A percentile compares a stretch with the other conserved stretches of the same genome.
Conservation (phyloP, 1,284 basidiomycete genomes). For the Vanrija humicola region DNA sequence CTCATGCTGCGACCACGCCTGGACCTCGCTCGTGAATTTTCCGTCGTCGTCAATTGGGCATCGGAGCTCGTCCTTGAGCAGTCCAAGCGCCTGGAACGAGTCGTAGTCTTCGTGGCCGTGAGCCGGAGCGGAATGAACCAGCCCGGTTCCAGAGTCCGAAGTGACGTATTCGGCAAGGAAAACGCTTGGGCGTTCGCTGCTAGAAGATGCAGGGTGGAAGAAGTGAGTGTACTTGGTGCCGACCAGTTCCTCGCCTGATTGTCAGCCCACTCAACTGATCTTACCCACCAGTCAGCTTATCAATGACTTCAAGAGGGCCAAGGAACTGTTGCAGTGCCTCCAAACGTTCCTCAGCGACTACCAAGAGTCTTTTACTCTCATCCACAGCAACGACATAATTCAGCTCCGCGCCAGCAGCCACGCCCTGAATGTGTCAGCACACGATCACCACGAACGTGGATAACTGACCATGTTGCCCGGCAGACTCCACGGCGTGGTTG, state of each 20-base stretch:
- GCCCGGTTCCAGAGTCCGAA: conserved; percentile 83
- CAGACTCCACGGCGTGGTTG: conserved; percentile 96
- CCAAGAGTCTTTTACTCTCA: conserved; percentile 48
- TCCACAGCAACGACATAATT: conserved; percentile 62
- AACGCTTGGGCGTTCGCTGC: conserved; percentile 54
- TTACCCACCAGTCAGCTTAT: conserved; percentile 55
- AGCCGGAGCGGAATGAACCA: conserved; percentile 93
- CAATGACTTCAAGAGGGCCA: conserved; percentile 55
- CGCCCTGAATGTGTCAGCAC: conserved; percentile 58
- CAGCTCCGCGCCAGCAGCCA: conserved; percentile 74
- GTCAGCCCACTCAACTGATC: not conserved
- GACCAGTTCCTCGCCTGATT: conserved; percentile 61
- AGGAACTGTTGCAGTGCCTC: conserved; percentile 56
- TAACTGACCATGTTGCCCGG: conserved; percentile 83
- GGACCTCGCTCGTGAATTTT: conserved; percentile 60
- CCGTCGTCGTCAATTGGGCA: conserved; percentile 85
- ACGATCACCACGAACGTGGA: not conserved
- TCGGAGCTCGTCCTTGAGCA: conserved; percentile 44
- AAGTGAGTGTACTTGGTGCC: conserved; percentile 65
- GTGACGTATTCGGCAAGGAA: conserved; percentile 67
- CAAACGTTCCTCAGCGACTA: conserved; percentile 71
- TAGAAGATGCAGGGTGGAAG: conserved; percentile 55
- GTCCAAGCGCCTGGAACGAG: conserved; percentile 55
- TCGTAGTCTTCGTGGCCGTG: conserved; percentile 93
- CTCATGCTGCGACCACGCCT: conserved; percentile 55